A percentile compares a stretch with the other conserved stretches of the same genome.
These are phyloP conservation scores for Umbelopsis vinacea DNA, from an alignment of 192 early-diverging fungal genomes.

Conservation along the genomic window DNA sequence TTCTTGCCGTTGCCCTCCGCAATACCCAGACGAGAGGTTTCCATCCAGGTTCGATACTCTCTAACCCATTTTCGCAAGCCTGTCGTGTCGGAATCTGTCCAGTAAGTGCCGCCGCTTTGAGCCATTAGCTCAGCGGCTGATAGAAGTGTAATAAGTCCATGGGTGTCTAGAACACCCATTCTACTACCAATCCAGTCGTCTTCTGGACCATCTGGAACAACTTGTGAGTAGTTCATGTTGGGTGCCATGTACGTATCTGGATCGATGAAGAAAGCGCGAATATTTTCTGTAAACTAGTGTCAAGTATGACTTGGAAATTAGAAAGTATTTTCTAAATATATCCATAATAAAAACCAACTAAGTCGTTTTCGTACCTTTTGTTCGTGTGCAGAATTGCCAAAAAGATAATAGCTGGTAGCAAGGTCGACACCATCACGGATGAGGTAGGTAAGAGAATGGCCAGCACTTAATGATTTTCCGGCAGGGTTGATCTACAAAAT, in stretches of 20 bases:
- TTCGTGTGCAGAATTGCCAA: conserved; percentile 5
- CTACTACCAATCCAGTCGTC: not conserved
- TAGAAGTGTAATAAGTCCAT: conserved; percentile 6
- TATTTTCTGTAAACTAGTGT: not conserved
- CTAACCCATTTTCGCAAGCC: conserved; percentile 8
- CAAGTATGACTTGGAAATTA: not conserved
- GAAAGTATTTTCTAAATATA: not conserved
- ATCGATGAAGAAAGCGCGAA: conserved; percentile 24
- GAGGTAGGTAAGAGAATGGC: conserved; percentile 8
- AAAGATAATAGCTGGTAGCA: conserved; percentile 18
- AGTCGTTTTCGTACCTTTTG: not conserved
- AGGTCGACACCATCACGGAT: conserved; percentile 11
- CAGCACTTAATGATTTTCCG: conserved; percentile 8
- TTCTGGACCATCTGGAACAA: conserved; percentile 17
- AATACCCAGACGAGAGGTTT: conserved; percentile 13
- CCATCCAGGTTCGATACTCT: conserved; percentile 20
- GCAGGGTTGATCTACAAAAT: conserved; percentile 24
- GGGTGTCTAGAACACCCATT: conserved; percentile 22
- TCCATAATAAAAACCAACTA: not conserved
- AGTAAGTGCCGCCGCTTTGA: not conserved
- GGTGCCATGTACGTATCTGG: conserved; percentile 19
- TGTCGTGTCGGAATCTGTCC: not conserved
- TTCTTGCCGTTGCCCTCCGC: not conserved
- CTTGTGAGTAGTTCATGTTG: conserved; percentile 26
- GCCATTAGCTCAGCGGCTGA: conserved; percentile 7